Conservation (phyloP, 768 basidiomycete species). For the Tricholoma terreum region DNA sequence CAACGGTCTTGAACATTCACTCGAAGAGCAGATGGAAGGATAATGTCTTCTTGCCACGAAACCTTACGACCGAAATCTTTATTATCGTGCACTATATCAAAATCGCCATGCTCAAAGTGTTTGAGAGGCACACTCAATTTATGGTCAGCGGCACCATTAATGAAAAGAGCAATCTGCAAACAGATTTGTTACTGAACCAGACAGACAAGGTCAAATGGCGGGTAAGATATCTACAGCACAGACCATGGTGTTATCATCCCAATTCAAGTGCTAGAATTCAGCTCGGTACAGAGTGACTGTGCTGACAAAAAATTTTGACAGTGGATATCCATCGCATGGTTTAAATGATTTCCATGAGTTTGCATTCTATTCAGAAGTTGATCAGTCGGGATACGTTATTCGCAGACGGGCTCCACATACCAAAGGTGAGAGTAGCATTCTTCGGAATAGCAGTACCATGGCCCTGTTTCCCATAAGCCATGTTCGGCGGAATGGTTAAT, state of each 20-base stretch:
- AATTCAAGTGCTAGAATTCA: too few relatives aligned
- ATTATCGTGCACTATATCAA: background rate
- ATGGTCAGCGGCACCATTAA: background rate
- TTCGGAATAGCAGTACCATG: constrained; percentile 58
- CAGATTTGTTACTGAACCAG: too few relatives aligned
- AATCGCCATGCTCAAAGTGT: background rate
- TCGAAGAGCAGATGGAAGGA: background rate
- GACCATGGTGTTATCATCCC: too few relatives aligned
- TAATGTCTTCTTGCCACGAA: background rate
- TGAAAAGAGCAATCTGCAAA: too few relatives aligned
- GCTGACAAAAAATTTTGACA: background rate
- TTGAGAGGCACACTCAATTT: background rate
- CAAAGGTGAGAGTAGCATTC: constrained; percentile 81
- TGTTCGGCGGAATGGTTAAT: constrained; percentile 66
- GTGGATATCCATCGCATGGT: background rate
- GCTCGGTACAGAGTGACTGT: background rate
- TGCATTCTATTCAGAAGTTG: constrained; percentile 52
- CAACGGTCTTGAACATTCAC: background rate
- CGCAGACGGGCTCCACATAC: constrained; percentile 38
- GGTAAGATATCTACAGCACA: too few relatives aligned
- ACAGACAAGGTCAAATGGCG: too few relatives aligned
- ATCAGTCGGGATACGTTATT: background rate
- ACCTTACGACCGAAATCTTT: background rate
- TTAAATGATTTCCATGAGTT: constrained; percentile 67
- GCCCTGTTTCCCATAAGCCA: constrained; percentile 69